Base-by-base conservation (phyloP, 345 rosid species). In the Capsella bursapastoris region DNA sequence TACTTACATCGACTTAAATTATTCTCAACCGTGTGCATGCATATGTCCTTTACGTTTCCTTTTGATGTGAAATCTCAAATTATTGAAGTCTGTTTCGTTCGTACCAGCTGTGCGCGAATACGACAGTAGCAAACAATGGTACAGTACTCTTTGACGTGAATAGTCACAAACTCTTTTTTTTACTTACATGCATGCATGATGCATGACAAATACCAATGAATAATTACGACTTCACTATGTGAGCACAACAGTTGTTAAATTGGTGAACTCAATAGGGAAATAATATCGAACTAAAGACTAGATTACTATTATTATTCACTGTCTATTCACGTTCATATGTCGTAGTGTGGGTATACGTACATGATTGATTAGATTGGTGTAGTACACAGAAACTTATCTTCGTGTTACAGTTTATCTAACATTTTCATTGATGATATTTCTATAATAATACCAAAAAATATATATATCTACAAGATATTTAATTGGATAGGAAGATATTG, bases 11-110 rank as follows among this genome's bases (percentile, higher is more conserved):
- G 44, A 68, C 74, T 61, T 75, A 47, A 68, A 75, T 68, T 61
- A 63, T 69, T 76, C 34, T 64, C 74, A 76, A 76, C 74, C 79
- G 79, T 76, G 79, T 68, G 79, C 79, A 76, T 76, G 79, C 79
- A 76, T 74, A 74, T 76, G 70, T 76, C 74, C 64, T 52, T 22
- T 62, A 62, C 51, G 74, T 62, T 70, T 68, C 57, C 57, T 34
- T 45, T 45, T 62, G 70, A 68, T 61, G 74, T 76, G 64, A 62
- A 52, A 12, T 45, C 79, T 53, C 25, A 35, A 47, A 68, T 69
- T 62, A 76, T 76, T 68, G 74, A 62, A 62, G 50, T 75, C 45
- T 45, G 50, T 68, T 64, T 64, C 35, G 57, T 75, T 64, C 35
- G 57, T 61, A 22, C 47, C 60, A 28, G 58, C 57, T 18, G 38